Percentiles rank a stretch among this genome's conserved stretches.
These are phyloP conservation scores for Adansonia digitata DNA, from an alignment of 345 rosid species.

Conservation along the genomic window DNA sequence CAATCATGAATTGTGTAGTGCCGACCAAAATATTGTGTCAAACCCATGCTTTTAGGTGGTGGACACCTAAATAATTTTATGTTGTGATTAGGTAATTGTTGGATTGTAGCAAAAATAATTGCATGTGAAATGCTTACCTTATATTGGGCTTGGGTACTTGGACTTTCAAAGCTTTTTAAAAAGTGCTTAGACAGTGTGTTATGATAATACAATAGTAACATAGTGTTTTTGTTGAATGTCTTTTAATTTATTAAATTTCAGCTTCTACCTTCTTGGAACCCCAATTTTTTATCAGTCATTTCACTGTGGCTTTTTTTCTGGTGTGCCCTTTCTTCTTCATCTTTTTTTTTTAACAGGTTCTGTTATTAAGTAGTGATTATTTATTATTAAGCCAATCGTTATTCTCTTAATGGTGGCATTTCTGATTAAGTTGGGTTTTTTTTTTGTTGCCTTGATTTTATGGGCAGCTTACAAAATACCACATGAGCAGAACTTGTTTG, in stretches of 20 bases:
- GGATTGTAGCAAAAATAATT: too few species aligned
- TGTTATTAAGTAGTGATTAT: neutral
- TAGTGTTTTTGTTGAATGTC: neutral
- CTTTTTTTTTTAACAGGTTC: too few species aligned
- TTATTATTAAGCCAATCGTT: neutral
- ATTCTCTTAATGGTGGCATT: neutral
- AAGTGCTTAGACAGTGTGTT: neutral
- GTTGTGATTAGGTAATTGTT: too few species aligned
- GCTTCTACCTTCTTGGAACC: neutral
- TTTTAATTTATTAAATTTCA: neutral
- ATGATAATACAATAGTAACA: neutral
- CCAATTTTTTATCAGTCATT: neutral
- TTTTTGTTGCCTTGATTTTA: constrained; percentile 9
- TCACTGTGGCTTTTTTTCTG: neutral
- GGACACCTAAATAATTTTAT: too few species aligned
- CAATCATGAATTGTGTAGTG: too few species aligned
- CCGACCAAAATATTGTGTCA: too few species aligned
- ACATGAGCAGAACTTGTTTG: constrained; percentile 70
- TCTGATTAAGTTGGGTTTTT: constrained; percentile 7
- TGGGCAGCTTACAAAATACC: constrained; percentile 67
- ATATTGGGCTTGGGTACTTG: constrained; percentile 4
- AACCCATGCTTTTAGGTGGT: too few species aligned
- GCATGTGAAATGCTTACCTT: too few species aligned
- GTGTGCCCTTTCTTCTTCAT: neutral
- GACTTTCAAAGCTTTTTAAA: neutral